A percentile compares a stretch with the other conserved stretches of the same genome.
These are phyloP conservation scores for Eucalyptus caleyi DNA, from an alignment of 345 rosid species.

Conservation along the genomic window DNA sequence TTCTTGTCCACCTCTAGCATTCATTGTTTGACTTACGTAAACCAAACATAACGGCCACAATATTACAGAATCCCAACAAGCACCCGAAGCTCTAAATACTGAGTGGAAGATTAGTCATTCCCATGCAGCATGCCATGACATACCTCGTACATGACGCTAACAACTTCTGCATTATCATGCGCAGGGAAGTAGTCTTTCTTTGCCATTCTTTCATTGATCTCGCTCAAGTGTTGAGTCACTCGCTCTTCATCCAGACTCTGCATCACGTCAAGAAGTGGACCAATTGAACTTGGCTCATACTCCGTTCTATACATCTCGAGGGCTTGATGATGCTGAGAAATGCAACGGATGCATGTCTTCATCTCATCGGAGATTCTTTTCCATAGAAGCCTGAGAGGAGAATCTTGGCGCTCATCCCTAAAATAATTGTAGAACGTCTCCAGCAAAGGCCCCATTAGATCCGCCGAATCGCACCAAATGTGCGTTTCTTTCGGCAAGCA, in stretches of 20 bases:
- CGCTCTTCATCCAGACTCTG: slow-evolving; percentile 75
- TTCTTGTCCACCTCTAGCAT: neutral
- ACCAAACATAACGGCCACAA: neutral
- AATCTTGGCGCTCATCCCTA: slow-evolving; percentile 53
- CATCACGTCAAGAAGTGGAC: slow-evolving; percentile 74
- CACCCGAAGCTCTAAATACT: neutral
- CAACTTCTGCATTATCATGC: slow-evolving; percentile 61
- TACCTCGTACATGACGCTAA: slow-evolving; percentile 94
- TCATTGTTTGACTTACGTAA: neutral
- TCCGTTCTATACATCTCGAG: slow-evolving; percentile 61
- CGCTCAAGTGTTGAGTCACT: slow-evolving; percentile 56
- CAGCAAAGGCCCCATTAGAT: slow-evolving; percentile 82
- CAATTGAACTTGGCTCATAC: slow-evolving; percentile 61
- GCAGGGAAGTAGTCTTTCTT: slow-evolving; percentile 50
- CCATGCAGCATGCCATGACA: neutral
- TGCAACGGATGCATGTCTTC: slow-evolving; percentile 67
- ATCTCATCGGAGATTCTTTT: slow-evolving; percentile 65
- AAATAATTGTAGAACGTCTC: slow-evolving; percentile 86
- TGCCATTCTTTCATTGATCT: slow-evolving; percentile 41
- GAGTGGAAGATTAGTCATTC: neutral
- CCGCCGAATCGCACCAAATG: slow-evolving; percentile 76
- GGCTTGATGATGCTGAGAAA: slow-evolving; percentile 91
- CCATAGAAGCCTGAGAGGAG: slow-evolving; percentile 80
- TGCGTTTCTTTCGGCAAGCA: slow-evolving; percentile 57
- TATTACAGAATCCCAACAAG: neutral